Percentiles rank a stretch among this genome's conserved stretches.
Evolutionary conservation across 2,329 filamentous ascomycete genomes (phyloP).

Genomic region (Hymenoscyphus repandus): DNA sequence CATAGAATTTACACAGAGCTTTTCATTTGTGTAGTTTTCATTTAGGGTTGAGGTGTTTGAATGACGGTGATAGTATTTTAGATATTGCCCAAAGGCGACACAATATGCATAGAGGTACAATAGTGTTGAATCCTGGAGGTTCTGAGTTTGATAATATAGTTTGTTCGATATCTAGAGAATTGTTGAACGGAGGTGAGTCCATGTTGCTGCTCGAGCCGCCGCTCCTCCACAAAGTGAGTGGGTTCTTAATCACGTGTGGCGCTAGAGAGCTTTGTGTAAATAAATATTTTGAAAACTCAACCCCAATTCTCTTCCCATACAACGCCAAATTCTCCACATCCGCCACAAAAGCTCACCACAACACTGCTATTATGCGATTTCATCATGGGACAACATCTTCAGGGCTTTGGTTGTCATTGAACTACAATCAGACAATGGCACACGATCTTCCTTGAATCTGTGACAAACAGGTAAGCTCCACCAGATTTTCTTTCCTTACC

Average conservation of each 20-base stretch:
- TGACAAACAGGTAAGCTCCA: neutral
- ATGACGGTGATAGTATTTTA: neutral
- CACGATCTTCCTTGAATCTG: neutral
- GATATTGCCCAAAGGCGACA: conserved; percentile 2
- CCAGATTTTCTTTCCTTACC: neutral
- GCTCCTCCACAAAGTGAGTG: neutral
- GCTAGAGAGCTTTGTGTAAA: neutral
- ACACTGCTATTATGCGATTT: too few species aligned
- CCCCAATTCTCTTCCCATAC: neutral
- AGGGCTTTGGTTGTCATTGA: neutral
- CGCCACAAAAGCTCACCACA: too few species aligned
- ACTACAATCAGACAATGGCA: too few species aligned
- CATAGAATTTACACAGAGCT: conserved; percentile 16
- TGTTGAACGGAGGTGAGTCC: too few species aligned
- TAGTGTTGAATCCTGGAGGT: neutral
- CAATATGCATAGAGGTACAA: neutral
- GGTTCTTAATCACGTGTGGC: neutral
- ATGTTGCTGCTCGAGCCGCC: too few species aligned
- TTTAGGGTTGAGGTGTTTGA: neutral
- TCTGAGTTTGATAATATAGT: neutral
- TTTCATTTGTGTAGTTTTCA: conserved; percentile 7
- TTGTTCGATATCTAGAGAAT: neutral
- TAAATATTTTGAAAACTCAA: neutral
- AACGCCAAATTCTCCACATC: neutral
- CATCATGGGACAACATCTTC: neutral